These are phyloP conservation scores for Cucurbitaria berberidis DNA, from an alignment of 2,329 filamentous ascomycete genomes.

Conservation along the genomic window DNA sequence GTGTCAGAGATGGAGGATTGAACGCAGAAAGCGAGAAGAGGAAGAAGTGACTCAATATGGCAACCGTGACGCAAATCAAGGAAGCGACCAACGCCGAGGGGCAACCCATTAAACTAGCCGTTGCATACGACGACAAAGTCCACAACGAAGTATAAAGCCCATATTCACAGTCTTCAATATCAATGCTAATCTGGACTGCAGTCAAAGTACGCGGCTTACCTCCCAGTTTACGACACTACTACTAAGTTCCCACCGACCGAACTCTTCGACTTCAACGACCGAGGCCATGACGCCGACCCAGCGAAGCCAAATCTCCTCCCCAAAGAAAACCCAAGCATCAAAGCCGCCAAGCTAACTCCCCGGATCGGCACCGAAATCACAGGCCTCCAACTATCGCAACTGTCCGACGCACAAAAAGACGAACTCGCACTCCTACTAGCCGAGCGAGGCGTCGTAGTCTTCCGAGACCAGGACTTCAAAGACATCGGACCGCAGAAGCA, in stretches of 20 bases:
- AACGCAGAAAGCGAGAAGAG: not conserved
- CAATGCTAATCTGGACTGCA: constrained; percentile 8
- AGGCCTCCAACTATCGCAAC: constrained; percentile 52
- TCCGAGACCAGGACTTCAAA: constrained; percentile 57
- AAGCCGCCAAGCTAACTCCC: constrained; percentile 30
- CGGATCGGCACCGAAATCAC: constrained; percentile 35
- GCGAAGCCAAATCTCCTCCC: constrained; percentile 52
- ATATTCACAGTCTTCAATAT: not conserved
- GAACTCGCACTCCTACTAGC: constrained; percentile 52
- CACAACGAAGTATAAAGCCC: constrained; percentile 20
- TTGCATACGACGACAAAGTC: constrained; percentile 30
- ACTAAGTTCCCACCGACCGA: constrained; percentile 49
- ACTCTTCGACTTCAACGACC: constrained; percentile 52
- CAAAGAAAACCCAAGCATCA: constrained; percentile 33
- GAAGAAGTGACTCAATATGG: constrained; percentile 3
- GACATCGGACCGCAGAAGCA: constrained; percentile 52
- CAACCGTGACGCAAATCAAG: constrained; percentile 18
- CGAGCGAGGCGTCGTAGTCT: constrained; percentile 52
- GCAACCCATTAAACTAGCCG: constrained; percentile 26
- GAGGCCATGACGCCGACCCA: constrained; percentile 51
- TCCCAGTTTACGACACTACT: constrained; percentile 47
- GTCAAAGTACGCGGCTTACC: constrained; percentile 47
- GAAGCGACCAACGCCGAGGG: constrained; percentile 27
- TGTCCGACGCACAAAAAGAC: constrained; percentile 53
- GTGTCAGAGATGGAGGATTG: not conserved